Evolutionary conservation across 352 stramenopile species (phyloP).

Genomic region (Phytopythium delawarense): DNA sequence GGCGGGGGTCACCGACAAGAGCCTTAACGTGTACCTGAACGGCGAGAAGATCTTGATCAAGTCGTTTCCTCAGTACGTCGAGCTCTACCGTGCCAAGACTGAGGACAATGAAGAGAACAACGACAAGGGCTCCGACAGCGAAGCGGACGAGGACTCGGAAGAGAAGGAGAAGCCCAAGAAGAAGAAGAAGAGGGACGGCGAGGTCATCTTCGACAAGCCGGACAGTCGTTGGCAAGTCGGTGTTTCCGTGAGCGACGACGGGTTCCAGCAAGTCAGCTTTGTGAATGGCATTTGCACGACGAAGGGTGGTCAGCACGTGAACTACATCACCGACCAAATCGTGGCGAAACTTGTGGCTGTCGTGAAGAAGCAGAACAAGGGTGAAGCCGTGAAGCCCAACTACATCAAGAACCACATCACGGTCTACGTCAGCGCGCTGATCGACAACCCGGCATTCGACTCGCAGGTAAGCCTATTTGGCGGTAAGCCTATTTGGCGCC

Average conservation of each 20-base stretch:
- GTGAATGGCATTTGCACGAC: constrained; percentile 97
- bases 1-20: constrained; percentile 92
- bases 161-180: constrained; percentile 21
- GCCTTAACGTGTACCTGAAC: constrained; percentile 93
- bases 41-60: constrained; percentile 89
- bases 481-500: constrained; percentile 13
- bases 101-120: constrained; percentile 32
- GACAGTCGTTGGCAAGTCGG: constrained; percentile 95
- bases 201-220: constrained; percentile 90
- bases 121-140: constrained; percentile 22
- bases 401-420: constrained; percentile 95
- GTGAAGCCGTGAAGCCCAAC: constrained; percentile 90
- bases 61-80: constrained; percentile 93
- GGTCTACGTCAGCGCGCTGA: constrained; percentile 95
- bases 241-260: constrained; percentile 89
- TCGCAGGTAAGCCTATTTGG: constrained; percentile 70
- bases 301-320: constrained; percentile 96
- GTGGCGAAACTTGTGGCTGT: constrained; percentile 86
- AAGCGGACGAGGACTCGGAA: constrained; percentile 23
- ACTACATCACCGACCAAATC: constrained; percentile 91
- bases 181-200: constrained; percentile 31
- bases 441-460: constrained; percentile 98
- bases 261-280: constrained; percentile 96
- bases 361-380: constrained; percentile 94
- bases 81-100: constrained; percentile 72